Conservation (phyloP, 176 grass and related monocot genomes). For the Elaeis guineensis region DNA sequence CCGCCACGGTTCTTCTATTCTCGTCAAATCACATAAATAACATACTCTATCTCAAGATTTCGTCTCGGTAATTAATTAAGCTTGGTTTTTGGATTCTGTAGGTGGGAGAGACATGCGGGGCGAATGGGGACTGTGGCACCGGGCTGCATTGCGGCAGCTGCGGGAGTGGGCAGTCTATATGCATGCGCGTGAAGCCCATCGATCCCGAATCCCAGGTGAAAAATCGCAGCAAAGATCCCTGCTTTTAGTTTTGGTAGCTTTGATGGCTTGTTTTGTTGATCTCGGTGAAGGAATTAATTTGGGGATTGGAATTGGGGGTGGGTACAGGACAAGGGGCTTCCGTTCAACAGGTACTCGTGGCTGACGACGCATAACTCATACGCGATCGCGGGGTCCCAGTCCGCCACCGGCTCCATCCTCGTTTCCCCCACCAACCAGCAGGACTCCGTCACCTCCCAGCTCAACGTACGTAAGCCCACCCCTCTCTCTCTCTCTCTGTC, state of each 20-base stretch:
- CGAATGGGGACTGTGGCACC: slow-evolving; percentile 25
- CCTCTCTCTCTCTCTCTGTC: not conserved
- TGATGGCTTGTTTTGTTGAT: too few species aligned
- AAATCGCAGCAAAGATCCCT: not conserved
- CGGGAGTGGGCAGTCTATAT: slow-evolving; percentile 25
- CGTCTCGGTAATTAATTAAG: not conserved
- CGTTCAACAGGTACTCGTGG: slow-evolving; percentile 84
- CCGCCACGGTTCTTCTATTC: not conserved
- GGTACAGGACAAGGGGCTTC: slow-evolving; percentile 25
- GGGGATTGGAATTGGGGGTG: not conserved
- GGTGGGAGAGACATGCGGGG: slow-evolving; percentile 43
- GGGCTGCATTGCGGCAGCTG: slow-evolving; percentile 55
- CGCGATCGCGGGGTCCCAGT: slow-evolving; percentile 34
- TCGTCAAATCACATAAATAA: slow-evolving; percentile 10
- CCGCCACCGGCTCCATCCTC: slow-evolving; percentile 41
- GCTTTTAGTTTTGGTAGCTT: too few species aligned
- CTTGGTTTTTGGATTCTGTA: slow-evolving; percentile 9
- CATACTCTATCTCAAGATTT: not conserved
- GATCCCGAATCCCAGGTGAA: slow-evolving; percentile 42
- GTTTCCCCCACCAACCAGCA: slow-evolving; percentile 69
- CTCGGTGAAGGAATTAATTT: too few species aligned
- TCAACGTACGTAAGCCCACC: slow-evolving; percentile 28
- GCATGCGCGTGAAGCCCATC: slow-evolving; percentile 33
- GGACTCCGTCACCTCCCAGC: slow-evolving; percentile 61
- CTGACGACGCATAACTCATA: slow-evolving; percentile 96